Evolutionary conservation across 179 eudicot species (phyloP).

Genomic region (Vitellaria paradoxa): DNA sequence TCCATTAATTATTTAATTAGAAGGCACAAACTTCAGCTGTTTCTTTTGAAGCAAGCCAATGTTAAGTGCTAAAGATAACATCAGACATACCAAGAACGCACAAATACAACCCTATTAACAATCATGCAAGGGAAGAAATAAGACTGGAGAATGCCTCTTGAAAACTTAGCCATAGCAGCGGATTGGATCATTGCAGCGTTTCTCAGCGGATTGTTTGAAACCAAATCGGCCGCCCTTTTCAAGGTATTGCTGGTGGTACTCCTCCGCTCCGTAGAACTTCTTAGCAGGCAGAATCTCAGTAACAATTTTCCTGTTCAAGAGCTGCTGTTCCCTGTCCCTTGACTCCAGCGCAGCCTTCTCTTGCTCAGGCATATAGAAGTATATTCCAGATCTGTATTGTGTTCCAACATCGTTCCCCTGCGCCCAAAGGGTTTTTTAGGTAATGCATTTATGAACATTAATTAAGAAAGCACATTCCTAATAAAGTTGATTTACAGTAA

Average conservation of each 20-base stretch:
- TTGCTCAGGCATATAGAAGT: constrained; percentile 86
- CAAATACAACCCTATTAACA: constrained; percentile 6
- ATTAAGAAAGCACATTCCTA: neutral
- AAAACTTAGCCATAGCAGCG: constrained; percentile 72
- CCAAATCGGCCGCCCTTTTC: constrained; percentile 93
- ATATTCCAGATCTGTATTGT: constrained; percentile 94
- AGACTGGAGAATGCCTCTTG: neutral
- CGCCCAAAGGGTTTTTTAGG: neutral
- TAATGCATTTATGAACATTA: neutral
- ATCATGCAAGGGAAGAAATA: neutral
- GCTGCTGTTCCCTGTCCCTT: constrained; percentile 62
- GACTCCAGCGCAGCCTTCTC: constrained; percentile 77
- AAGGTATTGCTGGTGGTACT: constrained; percentile 93
- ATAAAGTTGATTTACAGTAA: neutral
- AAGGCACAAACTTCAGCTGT: neutral
- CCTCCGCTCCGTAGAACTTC: constrained; percentile 92
- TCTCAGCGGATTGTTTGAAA: constrained; percentile 68
- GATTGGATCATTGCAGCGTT: constrained; percentile 95
- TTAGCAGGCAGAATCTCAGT: constrained; percentile 90
- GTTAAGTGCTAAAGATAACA: neutral
- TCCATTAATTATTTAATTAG: neutral
- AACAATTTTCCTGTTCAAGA: constrained; percentile 69
- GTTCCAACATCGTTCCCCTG: constrained; percentile 96
- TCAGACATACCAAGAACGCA: neutral
- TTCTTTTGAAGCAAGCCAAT: neutral